Conservation (phyloP, 1,139 yeast genomes). For the Geotrichum histeridarum region DNA sequence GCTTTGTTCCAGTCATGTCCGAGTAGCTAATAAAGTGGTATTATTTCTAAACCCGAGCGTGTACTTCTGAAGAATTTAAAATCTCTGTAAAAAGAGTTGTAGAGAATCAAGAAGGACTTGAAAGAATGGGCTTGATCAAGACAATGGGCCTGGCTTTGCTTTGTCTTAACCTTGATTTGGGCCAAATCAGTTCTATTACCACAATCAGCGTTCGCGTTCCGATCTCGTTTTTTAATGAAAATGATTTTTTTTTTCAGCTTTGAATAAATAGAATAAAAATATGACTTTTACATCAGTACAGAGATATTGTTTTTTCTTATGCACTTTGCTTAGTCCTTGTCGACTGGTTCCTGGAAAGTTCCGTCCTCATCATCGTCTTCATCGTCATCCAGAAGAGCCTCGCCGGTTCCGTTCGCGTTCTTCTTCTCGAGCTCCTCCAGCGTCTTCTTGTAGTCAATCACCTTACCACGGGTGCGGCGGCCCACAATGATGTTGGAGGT, state of each 20-base stretch:
- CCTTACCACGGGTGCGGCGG: slow-evolving; percentile 86
- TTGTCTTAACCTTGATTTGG: too few relatives aligned
- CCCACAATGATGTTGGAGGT: slow-evolving; percentile 80
- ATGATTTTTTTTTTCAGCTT: not conserved
- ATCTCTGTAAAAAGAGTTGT: too few relatives aligned
- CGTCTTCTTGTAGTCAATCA: slow-evolving; percentile 82
- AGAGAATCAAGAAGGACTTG: too few relatives aligned
- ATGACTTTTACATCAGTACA: not conserved
- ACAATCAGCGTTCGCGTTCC: too few relatives aligned
- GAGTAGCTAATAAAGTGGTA: slow-evolving; percentile 7
- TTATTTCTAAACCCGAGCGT: not conserved
- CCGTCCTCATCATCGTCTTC: slow-evolving; percentile 39
- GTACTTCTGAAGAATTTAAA: too few relatives aligned
- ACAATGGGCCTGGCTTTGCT: too few relatives aligned
- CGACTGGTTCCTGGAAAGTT: slow-evolving; percentile 31
- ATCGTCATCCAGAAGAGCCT: slow-evolving; percentile 37
- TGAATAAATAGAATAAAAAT: slow-evolving; percentile 8
- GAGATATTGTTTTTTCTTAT: not conserved
- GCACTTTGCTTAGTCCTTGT: not conserved
- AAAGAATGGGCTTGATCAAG: too few relatives aligned
- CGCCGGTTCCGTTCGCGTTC: slow-evolving; percentile 36
- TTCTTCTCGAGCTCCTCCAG: slow-evolving; percentile 58
- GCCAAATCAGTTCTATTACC: too few relatives aligned
- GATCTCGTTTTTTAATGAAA: not conserved
- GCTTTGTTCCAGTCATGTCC: slow-evolving; percentile 3